A percentile compares a stretch with the other conserved stretches of the same genome.
phyloP scores from a whole-genome alignment of 352 stramenopile genomes.

The Plasmopara halstedii region DNA sequence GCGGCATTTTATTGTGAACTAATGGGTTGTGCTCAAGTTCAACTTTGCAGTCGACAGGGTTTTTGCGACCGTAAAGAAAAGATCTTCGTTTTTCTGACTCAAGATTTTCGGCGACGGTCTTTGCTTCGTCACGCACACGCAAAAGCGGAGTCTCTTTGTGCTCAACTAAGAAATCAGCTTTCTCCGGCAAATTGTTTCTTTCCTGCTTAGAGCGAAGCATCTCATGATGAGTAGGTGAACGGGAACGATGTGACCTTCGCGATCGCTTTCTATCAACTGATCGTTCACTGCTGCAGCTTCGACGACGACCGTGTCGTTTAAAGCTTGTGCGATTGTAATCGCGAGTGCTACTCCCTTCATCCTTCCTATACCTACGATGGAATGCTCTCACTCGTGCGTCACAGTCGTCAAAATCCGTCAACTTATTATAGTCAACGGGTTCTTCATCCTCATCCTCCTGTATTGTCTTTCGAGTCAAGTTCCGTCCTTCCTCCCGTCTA shows the following conservation, averaged over 20 bases:
- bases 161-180: constrained; percentile 3
- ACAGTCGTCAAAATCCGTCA: constrained; percentile 60
- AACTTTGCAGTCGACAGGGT: neutral
- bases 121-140: constrained; percentile 19
- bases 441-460: constrained; percentile 42
- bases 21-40: too few relatives aligned
- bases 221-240: constrained; percentile 18
- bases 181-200: neutral
- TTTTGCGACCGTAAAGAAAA: constrained; percentile 51
- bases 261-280: constrained; percentile 8
- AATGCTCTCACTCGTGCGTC: constrained; percentile 14
- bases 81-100: constrained; percentile 42
- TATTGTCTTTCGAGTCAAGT: constrained; percentile 3
- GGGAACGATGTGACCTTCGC: constrained; percentile 12
- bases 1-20: too few relatives aligned
- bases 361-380: constrained; percentile 10
- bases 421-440: constrained; percentile 72
- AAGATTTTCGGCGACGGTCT: constrained; percentile 25
- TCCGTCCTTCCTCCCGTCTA: constrained; percentile 1
- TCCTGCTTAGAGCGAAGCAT: too few relatives aligned
- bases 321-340: constrained; percentile 6
- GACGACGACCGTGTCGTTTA: constrained; percentile 7
- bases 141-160: neutral
- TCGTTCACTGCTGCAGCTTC: constrained; percentile 26
- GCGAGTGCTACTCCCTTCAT: constrained; percentile 1